Percentiles rank a stretch among this genome's conserved stretches.
These are phyloP conservation scores for Lasiosphaeria miniovina DNA, from an alignment of 495 filamentous ascomycete genomes.

Conservation along the genomic window DNA sequence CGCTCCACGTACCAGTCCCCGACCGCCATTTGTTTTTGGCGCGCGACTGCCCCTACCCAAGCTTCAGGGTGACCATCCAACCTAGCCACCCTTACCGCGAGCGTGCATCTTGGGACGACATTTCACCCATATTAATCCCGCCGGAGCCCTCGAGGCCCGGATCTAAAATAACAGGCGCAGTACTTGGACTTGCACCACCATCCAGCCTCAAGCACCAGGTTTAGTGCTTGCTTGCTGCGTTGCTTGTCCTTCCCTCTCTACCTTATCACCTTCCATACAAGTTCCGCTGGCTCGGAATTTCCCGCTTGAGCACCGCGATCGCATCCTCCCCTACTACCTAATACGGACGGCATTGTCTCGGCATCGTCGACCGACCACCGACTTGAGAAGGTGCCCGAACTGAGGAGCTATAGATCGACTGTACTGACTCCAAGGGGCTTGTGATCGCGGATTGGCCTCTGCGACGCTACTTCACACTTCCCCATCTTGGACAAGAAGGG, in stretches of 20 bases:
- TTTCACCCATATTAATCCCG: slow-evolving; percentile 31
- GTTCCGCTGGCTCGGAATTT: slow-evolving; percentile 22
- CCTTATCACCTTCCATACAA: background rate
- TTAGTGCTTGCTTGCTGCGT: background rate
- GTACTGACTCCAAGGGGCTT: background rate
- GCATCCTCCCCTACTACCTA: slow-evolving; percentile 1
- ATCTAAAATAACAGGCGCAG: slow-evolving; percentile 29
- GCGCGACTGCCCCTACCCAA: slow-evolving; percentile 26
- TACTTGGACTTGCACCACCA: slow-evolving; percentile 5
- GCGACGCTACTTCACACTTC: background rate
- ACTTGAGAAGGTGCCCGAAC: slow-evolving; percentile 18
- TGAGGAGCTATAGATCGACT: background rate
- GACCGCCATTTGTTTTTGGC: slow-evolving; percentile 24
- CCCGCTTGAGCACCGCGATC: background rate
- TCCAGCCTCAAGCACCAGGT: slow-evolving; percentile 4
- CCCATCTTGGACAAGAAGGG: background rate
- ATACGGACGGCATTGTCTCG: slow-evolving; percentile 15
- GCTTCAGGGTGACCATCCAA: background rate
- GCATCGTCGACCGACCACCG: slow-evolving; percentile 14
- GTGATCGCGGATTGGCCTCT: background rate
- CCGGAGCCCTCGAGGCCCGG: slow-evolving; percentile 29
- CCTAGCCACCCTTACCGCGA: slow-evolving; percentile 7
- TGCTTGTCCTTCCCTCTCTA: slow-evolving; percentile 1
- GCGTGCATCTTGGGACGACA: slow-evolving; percentile 11
- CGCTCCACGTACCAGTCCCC: slow-evolving; percentile 16